Percentiles rank a stretch among this genome's conserved stretches.
These are phyloP conservation scores for Blepharisma japonicum DNA, from an alignment of 73 alveolate species.

Conservation along the genomic window DNA sequence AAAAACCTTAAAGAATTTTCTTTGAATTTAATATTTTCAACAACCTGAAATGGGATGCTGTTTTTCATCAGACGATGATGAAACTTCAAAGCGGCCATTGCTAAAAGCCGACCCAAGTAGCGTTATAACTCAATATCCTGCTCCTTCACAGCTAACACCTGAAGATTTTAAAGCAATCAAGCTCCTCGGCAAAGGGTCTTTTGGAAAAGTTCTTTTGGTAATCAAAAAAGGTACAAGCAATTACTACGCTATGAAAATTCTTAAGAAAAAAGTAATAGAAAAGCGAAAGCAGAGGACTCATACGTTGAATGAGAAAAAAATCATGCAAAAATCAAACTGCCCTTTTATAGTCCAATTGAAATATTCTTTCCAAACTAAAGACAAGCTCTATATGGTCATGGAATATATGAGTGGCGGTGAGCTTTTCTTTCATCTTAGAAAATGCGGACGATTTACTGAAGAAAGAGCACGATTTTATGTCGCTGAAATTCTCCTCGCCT, in stretches of 20 bases:
- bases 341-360: conserved; percentile 85
- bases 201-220: conserved; percentile 58
- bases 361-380: conserved; percentile 78
- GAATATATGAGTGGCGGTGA: conserved; percentile 65
- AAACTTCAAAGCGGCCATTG: not conserved
- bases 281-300: conserved; percentile 71
- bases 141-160: not conserved
- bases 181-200: conserved; percentile 51
- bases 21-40: too few species aligned
- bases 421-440: conserved; percentile 32
- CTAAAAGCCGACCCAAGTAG: not conserved
- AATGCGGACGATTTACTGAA: conserved; percentile 38
- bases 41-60: not conserved
- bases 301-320: conserved; percentile 81
- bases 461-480: conserved; percentile 33
- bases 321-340: conserved; percentile 60
- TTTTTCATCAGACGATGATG: not conserved
- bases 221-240: conserved; percentile 47
- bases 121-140: too few species aligned
- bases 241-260: conserved; percentile 69
- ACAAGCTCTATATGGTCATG: conserved; percentile 81
- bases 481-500: conserved; percentile 50
- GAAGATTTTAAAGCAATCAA: conserved; percentile 39
- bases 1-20: too few species aligned
- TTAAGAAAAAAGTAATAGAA: conserved; percentile 70